Evolutionary conservation across 1,284 basidiomycete genomes (phyloP).

Genomic region (Hymenochaete sp.): DNA sequence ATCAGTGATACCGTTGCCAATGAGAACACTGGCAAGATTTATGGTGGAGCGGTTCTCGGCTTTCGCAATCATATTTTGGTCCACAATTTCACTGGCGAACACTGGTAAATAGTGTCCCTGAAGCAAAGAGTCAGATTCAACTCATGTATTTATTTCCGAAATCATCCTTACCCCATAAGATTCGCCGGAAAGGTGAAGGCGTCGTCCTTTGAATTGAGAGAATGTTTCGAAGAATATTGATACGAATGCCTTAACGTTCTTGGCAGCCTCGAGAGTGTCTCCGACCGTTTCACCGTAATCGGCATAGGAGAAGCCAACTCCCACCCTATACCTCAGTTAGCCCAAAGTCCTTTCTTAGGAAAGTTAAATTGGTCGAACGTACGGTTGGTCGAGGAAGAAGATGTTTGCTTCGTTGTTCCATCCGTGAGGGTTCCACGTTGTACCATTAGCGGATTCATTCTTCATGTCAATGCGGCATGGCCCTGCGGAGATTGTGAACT

Average conservation of each 20-base stretch:
- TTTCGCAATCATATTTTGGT: conserved; percentile 55
- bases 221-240: conserved; percentile 72
- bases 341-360: conserved; percentile 17
- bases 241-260: conserved; percentile 63
- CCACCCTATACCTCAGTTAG: conserved; percentile 36
- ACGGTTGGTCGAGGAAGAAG: conserved; percentile 63
- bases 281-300: conserved; percentile 47
- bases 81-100: conserved; percentile 72
- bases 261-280: conserved; percentile 65
- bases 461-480: conserved; percentile 21
- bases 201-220: conserved; percentile 52
- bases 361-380: neutral
- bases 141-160: neutral
- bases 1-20: conserved; percentile 58
- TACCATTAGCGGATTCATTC: conserved; percentile 32
- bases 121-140: neutral
- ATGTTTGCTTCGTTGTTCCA: conserved; percentile 63
- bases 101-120: conserved; percentile 74
- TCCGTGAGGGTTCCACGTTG: conserved; percentile 50
- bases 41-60: conserved; percentile 50
- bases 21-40: conserved; percentile 59
- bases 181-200: conserved; percentile 64
- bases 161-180: conserved; percentile 45
- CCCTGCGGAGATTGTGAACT: conserved; percentile 10
- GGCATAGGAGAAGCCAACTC: conserved; percentile 60